Conservation (phyloP, 2,329 filamentous ascomycete genomes). For the Neonectria magnoliae region DNA sequence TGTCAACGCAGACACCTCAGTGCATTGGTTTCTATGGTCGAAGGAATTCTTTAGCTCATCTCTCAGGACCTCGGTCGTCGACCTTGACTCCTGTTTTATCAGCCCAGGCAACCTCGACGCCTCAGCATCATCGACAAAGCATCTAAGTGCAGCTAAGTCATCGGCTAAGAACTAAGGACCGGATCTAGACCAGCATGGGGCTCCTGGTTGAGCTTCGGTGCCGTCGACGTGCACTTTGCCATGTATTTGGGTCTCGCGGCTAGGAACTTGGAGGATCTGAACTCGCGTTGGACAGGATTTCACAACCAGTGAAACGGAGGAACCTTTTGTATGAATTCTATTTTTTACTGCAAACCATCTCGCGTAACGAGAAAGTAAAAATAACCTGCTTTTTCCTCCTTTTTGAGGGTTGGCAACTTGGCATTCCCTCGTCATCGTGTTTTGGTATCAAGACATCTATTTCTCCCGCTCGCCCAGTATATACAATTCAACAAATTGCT, state of each 20-base stretch:
- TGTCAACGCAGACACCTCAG: too few relatives aligned
- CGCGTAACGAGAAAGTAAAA: neutral
- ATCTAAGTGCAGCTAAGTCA: neutral
- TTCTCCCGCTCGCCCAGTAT: neutral
- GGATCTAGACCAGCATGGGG: too few relatives aligned
- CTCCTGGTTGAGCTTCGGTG: too few relatives aligned
- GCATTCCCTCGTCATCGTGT: conserved; percentile 7
- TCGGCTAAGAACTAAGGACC: neutral
- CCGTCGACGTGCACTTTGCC: neutral
- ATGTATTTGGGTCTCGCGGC: neutral
- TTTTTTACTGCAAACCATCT: too few relatives aligned
- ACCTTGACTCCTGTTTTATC: too few relatives aligned
- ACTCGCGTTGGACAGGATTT: neutral
- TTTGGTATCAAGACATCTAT: conserved; percentile 23
- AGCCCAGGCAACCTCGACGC: too few relatives aligned
- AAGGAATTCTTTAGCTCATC: too few relatives aligned
- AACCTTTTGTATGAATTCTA: neutral
- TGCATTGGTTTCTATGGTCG: too few relatives aligned
- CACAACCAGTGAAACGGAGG: neutral
- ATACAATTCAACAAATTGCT: neutral
- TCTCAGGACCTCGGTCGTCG: too few relatives aligned
- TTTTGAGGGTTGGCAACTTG: neutral
- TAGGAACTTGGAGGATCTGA: neutral
- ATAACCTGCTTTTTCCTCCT: neutral
- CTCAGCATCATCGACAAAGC: too few relatives aligned